phyloP scores from a whole-genome alignment of 352 stramenopile species.

The Pythium myriotylum region DNA sequence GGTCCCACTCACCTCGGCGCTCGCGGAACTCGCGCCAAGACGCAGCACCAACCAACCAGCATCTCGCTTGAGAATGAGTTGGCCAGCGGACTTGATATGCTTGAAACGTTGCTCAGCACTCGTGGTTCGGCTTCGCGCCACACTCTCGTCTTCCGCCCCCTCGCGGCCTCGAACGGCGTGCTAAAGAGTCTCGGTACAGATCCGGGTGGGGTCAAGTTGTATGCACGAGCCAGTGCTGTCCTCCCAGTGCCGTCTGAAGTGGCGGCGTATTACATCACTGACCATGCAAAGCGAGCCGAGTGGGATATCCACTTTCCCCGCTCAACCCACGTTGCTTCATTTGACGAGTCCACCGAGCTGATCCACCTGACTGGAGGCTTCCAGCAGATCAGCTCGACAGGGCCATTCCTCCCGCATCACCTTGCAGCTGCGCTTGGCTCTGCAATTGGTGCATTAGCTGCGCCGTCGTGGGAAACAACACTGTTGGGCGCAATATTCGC shows the following conservation, averaged over 20 bases:
- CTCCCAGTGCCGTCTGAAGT: slow-evolving; percentile 69
- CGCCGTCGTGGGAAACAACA: slow-evolving; percentile 46
- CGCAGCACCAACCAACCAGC: slow-evolving; percentile 63
- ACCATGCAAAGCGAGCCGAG: slow-evolving; percentile 69
- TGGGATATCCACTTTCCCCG: slow-evolving; percentile 79
- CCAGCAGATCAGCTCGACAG: slow-evolving; percentile 45
- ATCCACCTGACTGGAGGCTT: slow-evolving; percentile 65
- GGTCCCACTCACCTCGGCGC: slow-evolving; percentile 25
- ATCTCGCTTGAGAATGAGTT: slow-evolving; percentile 81
- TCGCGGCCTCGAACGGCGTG: slow-evolving; percentile 57
- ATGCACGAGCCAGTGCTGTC: slow-evolving; percentile 65
- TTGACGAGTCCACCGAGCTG: slow-evolving; percentile 75
- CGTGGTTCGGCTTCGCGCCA: slow-evolving; percentile 29
- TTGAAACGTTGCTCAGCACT: slow-evolving; percentile 59
- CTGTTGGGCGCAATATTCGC: slow-evolving; percentile 52
- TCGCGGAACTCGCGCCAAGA: slow-evolving; percentile 38
- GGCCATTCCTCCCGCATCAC: slow-evolving; percentile 54
- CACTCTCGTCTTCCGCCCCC: slow-evolving; percentile 56
- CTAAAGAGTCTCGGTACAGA: slow-evolving; percentile 62
- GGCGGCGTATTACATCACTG: slow-evolving; percentile 57
- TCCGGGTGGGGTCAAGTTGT: slow-evolving; percentile 37
- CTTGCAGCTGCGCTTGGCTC: slow-evolving; percentile 47
- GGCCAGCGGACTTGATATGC: slow-evolving; percentile 58
- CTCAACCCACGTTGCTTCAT: slow-evolving; percentile 65
- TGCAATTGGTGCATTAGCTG: slow-evolving; percentile 46